Conservation (phyloP, 2,329 filamentous ascomycete species). For the Orbilia blumenaviensis region DNA sequence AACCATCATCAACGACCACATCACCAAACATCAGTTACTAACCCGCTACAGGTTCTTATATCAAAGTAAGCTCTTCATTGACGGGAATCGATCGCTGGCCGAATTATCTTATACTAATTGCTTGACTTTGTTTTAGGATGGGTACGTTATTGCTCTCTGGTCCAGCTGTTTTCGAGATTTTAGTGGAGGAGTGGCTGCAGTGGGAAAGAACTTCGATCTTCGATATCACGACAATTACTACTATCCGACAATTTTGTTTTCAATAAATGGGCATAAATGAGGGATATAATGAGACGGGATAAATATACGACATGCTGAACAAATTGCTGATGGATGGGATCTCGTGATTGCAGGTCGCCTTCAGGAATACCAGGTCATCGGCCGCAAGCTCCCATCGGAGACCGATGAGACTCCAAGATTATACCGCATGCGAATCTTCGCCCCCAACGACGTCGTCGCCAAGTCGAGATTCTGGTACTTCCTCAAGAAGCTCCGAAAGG, state of each 20-base stretch:
- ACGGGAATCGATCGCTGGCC: constrained; percentile 57
- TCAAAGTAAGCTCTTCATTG: constrained; percentile 64
- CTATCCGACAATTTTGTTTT: constrained; percentile 17
- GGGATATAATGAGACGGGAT: background rate
- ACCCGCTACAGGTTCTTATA: constrained; percentile 40
- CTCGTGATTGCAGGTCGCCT: constrained; percentile 79
- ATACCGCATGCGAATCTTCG: constrained; percentile 99
- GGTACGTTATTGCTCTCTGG: constrained; percentile 66
- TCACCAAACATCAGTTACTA: constrained; percentile 34
- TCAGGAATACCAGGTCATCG: constrained; percentile 99
- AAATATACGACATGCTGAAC: constrained; percentile 54
- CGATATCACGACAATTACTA: constrained; percentile 2
- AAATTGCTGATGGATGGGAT: constrained; percentile 60
- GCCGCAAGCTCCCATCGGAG: constrained; percentile 98
- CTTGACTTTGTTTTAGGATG: constrained; percentile 67
- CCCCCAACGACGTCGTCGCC: constrained; percentile 95
- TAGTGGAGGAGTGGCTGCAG: constrained; percentile 2
- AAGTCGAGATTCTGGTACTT: constrained; percentile 99
- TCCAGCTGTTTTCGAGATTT: constrained; percentile 12
- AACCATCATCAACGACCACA: constrained; percentile 48
- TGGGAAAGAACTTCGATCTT: background rate
- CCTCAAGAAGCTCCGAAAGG: constrained; percentile 97
- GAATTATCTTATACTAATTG: constrained; percentile 58
- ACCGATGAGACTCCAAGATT: constrained; percentile 96
- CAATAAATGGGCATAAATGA: background rate